Base-by-base conservation (phyloP, 768 basidiomycete genomes). In the Suillus decipiens region DNA sequence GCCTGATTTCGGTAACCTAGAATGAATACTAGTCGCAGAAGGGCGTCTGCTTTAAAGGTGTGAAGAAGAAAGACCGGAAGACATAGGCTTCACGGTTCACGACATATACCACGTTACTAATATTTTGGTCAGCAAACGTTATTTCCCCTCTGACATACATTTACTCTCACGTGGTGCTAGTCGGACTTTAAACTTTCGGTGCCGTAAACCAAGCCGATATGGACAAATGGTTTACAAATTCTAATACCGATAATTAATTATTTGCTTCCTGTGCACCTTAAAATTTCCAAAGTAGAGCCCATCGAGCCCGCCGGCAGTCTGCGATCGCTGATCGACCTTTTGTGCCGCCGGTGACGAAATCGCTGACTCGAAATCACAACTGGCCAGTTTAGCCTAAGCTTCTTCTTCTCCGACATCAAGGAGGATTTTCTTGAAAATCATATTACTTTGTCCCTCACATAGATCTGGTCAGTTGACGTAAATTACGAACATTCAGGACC, bases 61-160 rank as follows among this genome's bases (percentile, higher is more conserved):
- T 57, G 56, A 57, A 41, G 36, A 19, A 57, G 37, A 24, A 39
- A 28, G 22, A 24, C 34, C 5, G 22, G n/a, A n/a, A 54, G 36
- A 54, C 54, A 55, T 55, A 53, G 33, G 28, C 19, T 34, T 53
- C 28, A n/a, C n/a, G 5, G 33, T 53, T 53, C 51, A 48, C 24
- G 48, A 50, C 48, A 53, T 33, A 53, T 33, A 53, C 51, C 33
- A 37, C 22, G 37, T 56, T 56, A 56, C 28, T 28, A 56, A 56
- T 56, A 56, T 56, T 56, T 37, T 56, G 22, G 54, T 56, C 36
- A 56, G 34, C 54, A 57, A 55, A 33, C 51, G 51, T 53, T 53
- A 53, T 53, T 50, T 51, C 50, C 28, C 51, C 51, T 33, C 15
- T 53, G 31, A 33, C 51, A 33, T 53, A 22, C 5, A 47, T 47